phyloP scores from a whole-genome alignment of 139 green algal species.

The Chlorella vulgaris region DNA sequence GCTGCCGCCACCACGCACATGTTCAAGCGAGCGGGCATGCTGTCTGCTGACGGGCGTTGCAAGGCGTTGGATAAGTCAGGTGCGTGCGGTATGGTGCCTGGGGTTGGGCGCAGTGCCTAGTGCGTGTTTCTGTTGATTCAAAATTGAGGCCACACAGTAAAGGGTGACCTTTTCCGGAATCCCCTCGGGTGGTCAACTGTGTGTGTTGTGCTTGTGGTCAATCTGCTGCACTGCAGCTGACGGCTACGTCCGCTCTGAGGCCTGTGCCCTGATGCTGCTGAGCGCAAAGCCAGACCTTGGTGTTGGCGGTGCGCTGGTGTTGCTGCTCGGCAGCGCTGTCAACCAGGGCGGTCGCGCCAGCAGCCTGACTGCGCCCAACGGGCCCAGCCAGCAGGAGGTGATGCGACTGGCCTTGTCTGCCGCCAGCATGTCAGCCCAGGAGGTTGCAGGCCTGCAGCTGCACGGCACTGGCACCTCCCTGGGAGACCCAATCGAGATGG shows the following conservation, averaged over 20 bases:
- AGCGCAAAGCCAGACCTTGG: background rate
- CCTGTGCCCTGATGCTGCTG: conserved; percentile 31
- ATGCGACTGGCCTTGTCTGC: conserved; percentile 63
- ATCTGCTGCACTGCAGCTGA: conserved; percentile 40
- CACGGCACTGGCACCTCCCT: conserved; percentile 75
- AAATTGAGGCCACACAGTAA: no score
- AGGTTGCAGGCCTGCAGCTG: conserved; percentile 44
- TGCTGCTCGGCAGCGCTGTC: conserved; percentile 49
- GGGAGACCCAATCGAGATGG: conserved; percentile 89
- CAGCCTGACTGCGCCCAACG: conserved; percentile 58
- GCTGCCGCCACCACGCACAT: conserved; percentile 45
- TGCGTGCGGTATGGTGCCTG: background rate
- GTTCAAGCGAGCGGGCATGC: conserved; percentile 62
- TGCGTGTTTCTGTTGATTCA: background rate
- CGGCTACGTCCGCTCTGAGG: conserved; percentile 61
- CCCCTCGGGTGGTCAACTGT: no score
- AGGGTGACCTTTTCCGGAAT: no score
- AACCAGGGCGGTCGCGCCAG: conserved; percentile 57
- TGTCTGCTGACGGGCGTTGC: conserved; percentile 59
- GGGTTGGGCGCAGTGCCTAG: background rate
- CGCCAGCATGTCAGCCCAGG: conserved; percentile 16
- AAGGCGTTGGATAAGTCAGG: conserved; percentile 53
- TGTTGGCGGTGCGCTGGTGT: background rate
- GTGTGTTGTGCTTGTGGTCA: no score
- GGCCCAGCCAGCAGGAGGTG: conserved; percentile 60